These are phyloP conservation scores for Striga asiatica DNA, from an alignment of 257 asterid species.

Conservation along the genomic window DNA sequence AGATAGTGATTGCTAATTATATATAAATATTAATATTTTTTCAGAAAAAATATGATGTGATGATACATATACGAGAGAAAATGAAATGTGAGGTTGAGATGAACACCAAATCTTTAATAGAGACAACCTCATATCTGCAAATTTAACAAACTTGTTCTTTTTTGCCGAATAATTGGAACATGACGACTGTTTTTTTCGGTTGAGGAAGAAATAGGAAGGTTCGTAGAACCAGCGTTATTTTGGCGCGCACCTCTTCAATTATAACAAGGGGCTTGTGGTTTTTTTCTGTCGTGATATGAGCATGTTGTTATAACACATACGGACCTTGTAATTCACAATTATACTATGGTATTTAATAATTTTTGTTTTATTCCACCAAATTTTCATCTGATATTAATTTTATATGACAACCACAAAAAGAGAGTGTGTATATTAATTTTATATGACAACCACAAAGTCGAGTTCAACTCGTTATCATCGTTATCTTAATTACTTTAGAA, in stretches of 20 bases:
- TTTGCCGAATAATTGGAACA: neutral
- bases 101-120: neutral
- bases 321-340: neutral
- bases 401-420: too few species aligned
- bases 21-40: neutral
- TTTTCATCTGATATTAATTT: too few species aligned
- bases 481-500: too few species aligned
- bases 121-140: neutral
- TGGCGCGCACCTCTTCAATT: neutral
- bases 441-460: too few species aligned
- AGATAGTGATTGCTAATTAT: neutral
- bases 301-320: constrained; percentile 1
- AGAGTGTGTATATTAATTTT: too few species aligned
- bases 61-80: neutral
- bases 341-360: too few species aligned
- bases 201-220: constrained; percentile 14
- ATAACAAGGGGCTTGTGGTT: neutral
- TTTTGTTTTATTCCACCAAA: too few species aligned
- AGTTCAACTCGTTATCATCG: too few species aligned
- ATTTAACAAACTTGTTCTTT: neutral
- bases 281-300: neutral
- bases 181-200: neutral
- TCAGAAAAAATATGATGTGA: neutral
- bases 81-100: neutral
- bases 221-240: constrained; percentile 15